A percentile compares a stretch with the other conserved stretches of the same genome.
Evolutionary conservation across 345 rosid species (phyloP).

Genomic region (Mangifera indica): DNA sequence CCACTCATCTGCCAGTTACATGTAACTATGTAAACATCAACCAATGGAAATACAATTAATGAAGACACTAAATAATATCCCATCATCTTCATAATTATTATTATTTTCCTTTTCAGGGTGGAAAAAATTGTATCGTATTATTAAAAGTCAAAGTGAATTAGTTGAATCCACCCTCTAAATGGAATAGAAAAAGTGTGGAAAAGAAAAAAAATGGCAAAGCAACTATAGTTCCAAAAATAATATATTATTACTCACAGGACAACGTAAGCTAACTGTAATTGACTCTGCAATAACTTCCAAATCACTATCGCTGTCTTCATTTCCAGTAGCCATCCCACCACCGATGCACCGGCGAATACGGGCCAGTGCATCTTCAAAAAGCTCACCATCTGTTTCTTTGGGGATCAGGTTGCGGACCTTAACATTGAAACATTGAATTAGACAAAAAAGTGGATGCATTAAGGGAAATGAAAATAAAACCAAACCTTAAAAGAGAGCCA

Average conservation of each 20-base stretch:
- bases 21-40: not conserved
- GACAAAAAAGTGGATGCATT: not conserved
- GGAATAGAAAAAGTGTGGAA: not conserved
- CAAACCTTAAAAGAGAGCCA: not conserved
- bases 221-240: not conserved
- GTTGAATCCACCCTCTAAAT: not conserved
- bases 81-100: not conserved
- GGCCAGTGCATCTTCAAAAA: constrained; percentile 33
- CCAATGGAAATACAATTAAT: not conserved
- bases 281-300: constrained; percentile 45
- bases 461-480: not conserved
- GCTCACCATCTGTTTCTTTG: constrained; percentile 38
- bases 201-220: not conserved
- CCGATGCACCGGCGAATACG: constrained; percentile 42
- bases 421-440: not conserved
- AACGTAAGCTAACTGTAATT: constrained; percentile 36
- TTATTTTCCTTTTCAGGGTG: not conserved
- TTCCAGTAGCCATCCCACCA: constrained; percentile 30
- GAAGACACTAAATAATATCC: constrained; percentile 6
- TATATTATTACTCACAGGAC: constrained; percentile 34
- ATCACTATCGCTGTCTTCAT: constrained; percentile 40
- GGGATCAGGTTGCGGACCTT: constrained; percentile 36
- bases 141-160: not conserved
- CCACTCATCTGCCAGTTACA: constrained; percentile 33
- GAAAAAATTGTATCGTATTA: not conserved